Percentiles rank a stretch among this genome's conserved stretches.
Evolutionary conservation across 768 basidiomycete species (phyloP).

Genomic region (Russula compacta): DNA sequence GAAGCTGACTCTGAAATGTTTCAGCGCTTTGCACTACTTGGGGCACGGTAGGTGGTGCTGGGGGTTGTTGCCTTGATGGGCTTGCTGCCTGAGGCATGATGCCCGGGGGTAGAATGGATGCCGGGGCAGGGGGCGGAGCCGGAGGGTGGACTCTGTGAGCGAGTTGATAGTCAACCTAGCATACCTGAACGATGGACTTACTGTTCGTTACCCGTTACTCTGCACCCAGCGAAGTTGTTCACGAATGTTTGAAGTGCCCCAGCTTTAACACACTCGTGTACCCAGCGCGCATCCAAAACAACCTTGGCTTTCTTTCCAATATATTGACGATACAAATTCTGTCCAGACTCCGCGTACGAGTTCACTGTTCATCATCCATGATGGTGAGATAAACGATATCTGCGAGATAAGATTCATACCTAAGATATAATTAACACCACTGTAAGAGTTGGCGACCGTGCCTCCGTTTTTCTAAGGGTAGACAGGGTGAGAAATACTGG

Average conservation of each 20-base stretch:
- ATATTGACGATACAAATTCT: conserved; percentile 74
- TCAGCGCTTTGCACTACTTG: conserved; percentile 17
- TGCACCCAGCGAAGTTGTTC: conserved; percentile 73
- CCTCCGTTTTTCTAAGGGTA: conserved; percentile 65
- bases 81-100: conserved; percentile 13
- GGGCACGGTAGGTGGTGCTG: conserved; percentile 18
- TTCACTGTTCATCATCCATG: conserved; percentile 44
- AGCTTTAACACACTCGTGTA: conserved; percentile 64
- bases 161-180: conserved; percentile 10
- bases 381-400: background rate
- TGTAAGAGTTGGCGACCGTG: conserved; percentile 62
- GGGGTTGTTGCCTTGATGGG: conserved; percentile 15
- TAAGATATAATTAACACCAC: conserved; percentile 69
- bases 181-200: conserved; percentile 29
- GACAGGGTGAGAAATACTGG: background rate
- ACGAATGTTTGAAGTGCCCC: conserved; percentile 65
- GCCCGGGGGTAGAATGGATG: conserved; percentile 3
- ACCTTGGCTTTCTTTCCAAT: conserved; percentile 72
- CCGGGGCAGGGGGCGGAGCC: conserved; percentile 10
- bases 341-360: conserved; percentile 68
- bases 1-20: conserved; percentile 9
- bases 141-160: background rate
- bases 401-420: conserved; percentile 36
- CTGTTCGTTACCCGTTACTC: conserved; percentile 67
- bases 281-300: conserved; percentile 66